Conservation (phyloP, 1,284 basidiomycete genomes). For the Marasmius sp. region DNA sequence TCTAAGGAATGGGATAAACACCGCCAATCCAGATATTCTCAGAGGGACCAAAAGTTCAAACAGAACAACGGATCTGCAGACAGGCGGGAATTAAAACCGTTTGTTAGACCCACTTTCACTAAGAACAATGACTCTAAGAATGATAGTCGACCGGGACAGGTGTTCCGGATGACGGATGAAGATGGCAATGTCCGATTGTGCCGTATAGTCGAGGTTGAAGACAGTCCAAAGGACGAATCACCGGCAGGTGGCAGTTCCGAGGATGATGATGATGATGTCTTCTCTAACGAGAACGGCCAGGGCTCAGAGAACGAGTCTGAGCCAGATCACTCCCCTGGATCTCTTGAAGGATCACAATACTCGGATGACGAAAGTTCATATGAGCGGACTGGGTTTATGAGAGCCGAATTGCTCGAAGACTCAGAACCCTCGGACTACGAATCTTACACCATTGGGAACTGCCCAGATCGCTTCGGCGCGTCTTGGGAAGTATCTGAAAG, state of each 20-base stretch:
- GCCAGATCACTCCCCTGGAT: not conserved
- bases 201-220: not conserved
- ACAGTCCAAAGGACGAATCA: not conserved
- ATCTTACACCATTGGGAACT: not conserved
- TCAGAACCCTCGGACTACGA: not conserved
- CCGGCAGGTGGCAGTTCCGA: no score
- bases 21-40: no score
- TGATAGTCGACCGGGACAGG: no score
- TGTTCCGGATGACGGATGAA: no score
- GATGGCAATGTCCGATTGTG: no score
- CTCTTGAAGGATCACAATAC: not conserved
- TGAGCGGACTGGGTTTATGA: not conserved
- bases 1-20: no score
- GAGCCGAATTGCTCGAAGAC: not conserved
- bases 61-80: no score
- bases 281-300: not conserved
- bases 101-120: no score
- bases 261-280: not conserved
- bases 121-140: no score
- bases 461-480: not conserved
- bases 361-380: not conserved
- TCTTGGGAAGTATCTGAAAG: no score
- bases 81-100: no score
- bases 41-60: no score
- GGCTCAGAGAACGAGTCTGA: not conserved